Evolutionary conservation across 176 grass and related monocot genomes (phyloP).

Genomic region (Carex parvula): DNA sequence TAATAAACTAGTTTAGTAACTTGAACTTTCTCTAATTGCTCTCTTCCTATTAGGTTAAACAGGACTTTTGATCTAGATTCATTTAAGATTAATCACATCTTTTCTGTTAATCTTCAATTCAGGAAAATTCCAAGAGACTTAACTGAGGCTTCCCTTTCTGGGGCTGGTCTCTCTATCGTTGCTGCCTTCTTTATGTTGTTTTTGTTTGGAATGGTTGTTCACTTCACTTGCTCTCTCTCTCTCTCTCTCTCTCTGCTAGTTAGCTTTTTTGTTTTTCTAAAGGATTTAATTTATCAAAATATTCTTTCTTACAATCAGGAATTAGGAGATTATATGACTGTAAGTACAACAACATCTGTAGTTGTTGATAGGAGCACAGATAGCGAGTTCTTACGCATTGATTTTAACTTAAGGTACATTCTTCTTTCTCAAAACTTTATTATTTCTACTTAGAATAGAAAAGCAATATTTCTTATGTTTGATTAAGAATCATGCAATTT

Average conservation of each 20-base stretch:
- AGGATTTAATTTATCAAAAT: conserved; percentile 28
- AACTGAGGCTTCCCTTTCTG: conserved; percentile 90
- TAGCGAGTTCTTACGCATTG: conserved; percentile 87
- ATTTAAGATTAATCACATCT: background rate
- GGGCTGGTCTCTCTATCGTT: conserved; percentile 80
- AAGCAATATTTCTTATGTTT: conserved; percentile 12
- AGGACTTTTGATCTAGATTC: background rate
- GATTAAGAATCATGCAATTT: background rate
- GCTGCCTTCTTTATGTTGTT: conserved; percentile 79
- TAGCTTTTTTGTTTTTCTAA: background rate
- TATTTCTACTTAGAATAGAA: conserved; percentile 11
- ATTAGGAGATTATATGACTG: conserved; percentile 75
- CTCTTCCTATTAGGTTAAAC: background rate
- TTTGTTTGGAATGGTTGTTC: conserved; percentile 89
- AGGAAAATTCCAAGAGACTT: conserved; percentile 99
- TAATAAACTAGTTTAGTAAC: background rate
- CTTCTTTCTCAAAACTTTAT: background rate
- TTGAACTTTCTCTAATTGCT: background rate
- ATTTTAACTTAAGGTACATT: conserved; percentile 89
- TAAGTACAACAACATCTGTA: conserved; percentile 79
- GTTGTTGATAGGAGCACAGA: conserved; percentile 96
- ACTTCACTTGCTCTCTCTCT: background rate
- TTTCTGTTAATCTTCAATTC: background rate
- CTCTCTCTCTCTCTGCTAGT: background rate
- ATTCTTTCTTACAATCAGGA: conserved; percentile 60